Base-by-base conservation (phyloP, 257 asterid genomes). In the Asclepias syriaca region DNA sequence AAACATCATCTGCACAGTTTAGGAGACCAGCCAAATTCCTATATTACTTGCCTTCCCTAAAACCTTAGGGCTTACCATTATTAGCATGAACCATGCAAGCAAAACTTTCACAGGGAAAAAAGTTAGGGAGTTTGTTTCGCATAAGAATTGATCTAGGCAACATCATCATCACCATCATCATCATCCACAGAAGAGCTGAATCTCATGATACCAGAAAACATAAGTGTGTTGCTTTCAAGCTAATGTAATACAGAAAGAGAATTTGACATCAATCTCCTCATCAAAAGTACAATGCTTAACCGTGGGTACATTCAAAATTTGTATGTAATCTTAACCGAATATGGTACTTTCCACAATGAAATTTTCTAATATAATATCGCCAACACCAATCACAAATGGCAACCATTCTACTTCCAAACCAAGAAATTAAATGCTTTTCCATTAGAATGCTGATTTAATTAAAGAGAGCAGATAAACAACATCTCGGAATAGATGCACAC, bases 21-120 rank as follows among this genome's bases (percentile, higher is more conserved):
- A 5, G n/a, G 39, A 57, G 74, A 71, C 57, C 57, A 71, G 21
- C 67, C 48, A 19, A 12, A 15, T 54, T 16, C 61, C 51, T 56
- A 45, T 39, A 32, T 39, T 11, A 37, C 48, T 56, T 37, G 15
- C 15, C 15, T 65, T 53, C 66, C 46, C 22, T 22, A 54, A 61
- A 22, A 54, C 66, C 64, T 51, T 18, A 34, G 5, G 48, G 12
- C n/a, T 14, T 16, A 22, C 43, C 55, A 46, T 14, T 15, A 73
- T 65, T 16, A 65, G 66, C 67, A 54, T 49, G 48, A 27, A 19
- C 24, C 29, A 18, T 18, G 72, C 29, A 46, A 7, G 27, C 66
- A 54, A 57, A 11, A 58, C 16, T 58, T 45, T 16, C 16, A 43
- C 11, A 57, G 15, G 48, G 46, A 18, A 55, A 64, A 21, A 65